phyloP scores from a whole-genome alignment of 1,284 basidiomycete genomes.

The Austroboletus niveus region DNA sequence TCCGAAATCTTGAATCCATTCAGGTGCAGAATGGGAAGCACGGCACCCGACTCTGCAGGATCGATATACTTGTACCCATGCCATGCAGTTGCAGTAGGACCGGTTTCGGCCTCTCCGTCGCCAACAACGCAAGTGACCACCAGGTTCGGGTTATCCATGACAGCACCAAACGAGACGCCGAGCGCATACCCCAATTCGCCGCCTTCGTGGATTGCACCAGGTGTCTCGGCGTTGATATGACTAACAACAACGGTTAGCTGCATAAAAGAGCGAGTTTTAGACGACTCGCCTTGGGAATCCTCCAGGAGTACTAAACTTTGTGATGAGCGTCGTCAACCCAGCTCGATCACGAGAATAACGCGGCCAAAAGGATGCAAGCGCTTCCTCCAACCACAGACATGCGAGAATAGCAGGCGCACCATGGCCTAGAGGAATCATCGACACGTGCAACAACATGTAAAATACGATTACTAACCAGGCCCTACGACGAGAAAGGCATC shows the following conservation, averaged over 20 bases:
- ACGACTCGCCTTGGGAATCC: slow-evolving; percentile 58
- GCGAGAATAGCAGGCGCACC: slow-evolving; percentile 82
- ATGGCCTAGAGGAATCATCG: slow-evolving; percentile 46
- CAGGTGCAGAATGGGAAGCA: slow-evolving; percentile 83
- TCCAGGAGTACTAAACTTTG: slow-evolving; percentile 62
- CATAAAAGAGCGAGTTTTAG: neutral
- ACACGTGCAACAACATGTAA: fast-evolving
- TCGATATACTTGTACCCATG: slow-evolving; percentile 87
- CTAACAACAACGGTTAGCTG: slow-evolving; percentile 30
- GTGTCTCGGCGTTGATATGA: slow-evolving; percentile 78
- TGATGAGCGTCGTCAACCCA: slow-evolving; percentile 67
- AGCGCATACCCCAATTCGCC: slow-evolving; percentile 89
- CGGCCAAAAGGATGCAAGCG: slow-evolving; percentile 71
- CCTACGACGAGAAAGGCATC: slow-evolving; percentile 73
- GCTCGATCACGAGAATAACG: slow-evolving; percentile 62
- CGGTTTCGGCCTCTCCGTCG: slow-evolving; percentile 87
- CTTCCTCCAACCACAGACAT: slow-evolving; percentile 80
- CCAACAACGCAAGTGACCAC: slow-evolving; percentile 79
- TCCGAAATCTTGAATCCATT: slow-evolving; percentile 89
- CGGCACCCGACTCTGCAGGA: slow-evolving; percentile 87
- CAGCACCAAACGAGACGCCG: slow-evolving; percentile 76
- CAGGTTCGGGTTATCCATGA: slow-evolving; percentile 88
- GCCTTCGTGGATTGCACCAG: slow-evolving; percentile 88
- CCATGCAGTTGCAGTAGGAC: slow-evolving; percentile 83
- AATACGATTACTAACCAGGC: slow-evolving; percentile 42